phyloP scores from a whole-genome alignment of 179 eudicot species.

The Monotropa hypopitys region DNA sequence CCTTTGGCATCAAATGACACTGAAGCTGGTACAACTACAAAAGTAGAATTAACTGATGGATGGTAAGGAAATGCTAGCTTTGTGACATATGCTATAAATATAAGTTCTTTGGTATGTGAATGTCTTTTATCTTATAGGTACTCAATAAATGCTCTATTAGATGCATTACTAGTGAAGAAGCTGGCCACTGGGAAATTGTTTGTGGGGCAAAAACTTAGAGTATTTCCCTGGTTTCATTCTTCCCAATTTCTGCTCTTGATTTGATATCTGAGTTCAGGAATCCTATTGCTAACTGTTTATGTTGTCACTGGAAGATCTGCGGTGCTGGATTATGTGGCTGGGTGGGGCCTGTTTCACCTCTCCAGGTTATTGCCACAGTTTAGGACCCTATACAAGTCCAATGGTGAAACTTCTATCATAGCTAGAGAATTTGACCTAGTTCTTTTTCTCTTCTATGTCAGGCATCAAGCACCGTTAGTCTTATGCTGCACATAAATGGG shows the following conservation, averaged over 20 bases:
- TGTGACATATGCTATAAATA: background rate
- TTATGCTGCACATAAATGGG: constrained; percentile 75
- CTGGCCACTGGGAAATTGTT: constrained; percentile 63
- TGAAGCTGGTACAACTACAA: constrained; percentile 20
- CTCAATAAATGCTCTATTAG: constrained; percentile 59
- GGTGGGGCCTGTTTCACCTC: constrained; percentile 79
- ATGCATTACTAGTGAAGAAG: constrained; percentile 44
- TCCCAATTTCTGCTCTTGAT: constrained; percentile 2
- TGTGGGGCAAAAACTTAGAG: constrained; percentile 89
- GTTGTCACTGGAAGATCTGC: constrained; percentile 55
- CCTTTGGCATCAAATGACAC: constrained; percentile 17
- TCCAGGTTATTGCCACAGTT: constrained; percentile 40
- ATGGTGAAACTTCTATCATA: background rate
- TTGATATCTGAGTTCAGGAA: background rate
- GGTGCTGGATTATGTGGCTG: constrained; percentile 79
- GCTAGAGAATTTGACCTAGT: constrained; percentile 7
- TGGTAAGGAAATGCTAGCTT: constrained; percentile 38
- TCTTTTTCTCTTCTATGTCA: constrained; percentile 18
- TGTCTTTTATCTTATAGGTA: constrained; percentile 35
- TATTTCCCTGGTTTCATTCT: constrained; percentile 14
- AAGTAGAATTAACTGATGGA: constrained; percentile 79
- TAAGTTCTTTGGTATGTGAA: background rate
- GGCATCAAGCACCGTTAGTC: constrained; percentile 43
- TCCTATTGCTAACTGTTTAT: constrained; percentile 19
- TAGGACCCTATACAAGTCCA: background rate